Conservation (phyloP, 148 eudicot genomes). For the Chenopodium suecicum region DNA sequence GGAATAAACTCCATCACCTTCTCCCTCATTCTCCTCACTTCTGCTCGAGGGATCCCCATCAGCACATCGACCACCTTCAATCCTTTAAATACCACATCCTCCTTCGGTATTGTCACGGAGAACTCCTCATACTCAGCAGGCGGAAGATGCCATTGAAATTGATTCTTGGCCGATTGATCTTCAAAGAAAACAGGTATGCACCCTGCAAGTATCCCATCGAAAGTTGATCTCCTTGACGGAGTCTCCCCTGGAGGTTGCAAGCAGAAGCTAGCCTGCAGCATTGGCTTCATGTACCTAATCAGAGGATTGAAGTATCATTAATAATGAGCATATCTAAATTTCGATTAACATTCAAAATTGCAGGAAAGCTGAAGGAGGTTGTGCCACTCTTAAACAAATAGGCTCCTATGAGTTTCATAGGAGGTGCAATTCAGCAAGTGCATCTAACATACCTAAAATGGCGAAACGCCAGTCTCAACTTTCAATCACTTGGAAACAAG, state of each 20-base stretch:
- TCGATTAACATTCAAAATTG: background rate
- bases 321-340: background rate
- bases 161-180: constrained; percentile 64
- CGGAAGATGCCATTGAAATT: constrained; percentile 79
- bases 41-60: constrained; percentile 54
- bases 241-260: constrained; percentile 95
- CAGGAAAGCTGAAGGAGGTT: background rate
- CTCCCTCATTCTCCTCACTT: constrained; percentile 87
- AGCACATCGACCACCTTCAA: constrained; percentile 70
- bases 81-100: constrained; percentile 84
- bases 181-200: constrained; percentile 96
- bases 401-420: background rate
- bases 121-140: constrained; percentile 53
- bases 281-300: constrained; percentile 65
- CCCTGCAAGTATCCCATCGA: constrained; percentile 75
- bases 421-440: background rate
- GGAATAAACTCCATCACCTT: constrained; percentile 73
- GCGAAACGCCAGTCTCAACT: background rate
- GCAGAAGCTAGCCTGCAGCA: constrained; percentile 78
- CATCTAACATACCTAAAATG: background rate
- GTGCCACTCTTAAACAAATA: background rate
- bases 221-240: constrained; percentile 76
- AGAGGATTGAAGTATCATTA: background rate
- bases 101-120: constrained; percentile 75
- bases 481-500: background rate